These are phyloP conservation scores for Typha latifolia DNA, from an alignment of 176 grass and related monocot genomes.

Conservation along the genomic window DNA sequence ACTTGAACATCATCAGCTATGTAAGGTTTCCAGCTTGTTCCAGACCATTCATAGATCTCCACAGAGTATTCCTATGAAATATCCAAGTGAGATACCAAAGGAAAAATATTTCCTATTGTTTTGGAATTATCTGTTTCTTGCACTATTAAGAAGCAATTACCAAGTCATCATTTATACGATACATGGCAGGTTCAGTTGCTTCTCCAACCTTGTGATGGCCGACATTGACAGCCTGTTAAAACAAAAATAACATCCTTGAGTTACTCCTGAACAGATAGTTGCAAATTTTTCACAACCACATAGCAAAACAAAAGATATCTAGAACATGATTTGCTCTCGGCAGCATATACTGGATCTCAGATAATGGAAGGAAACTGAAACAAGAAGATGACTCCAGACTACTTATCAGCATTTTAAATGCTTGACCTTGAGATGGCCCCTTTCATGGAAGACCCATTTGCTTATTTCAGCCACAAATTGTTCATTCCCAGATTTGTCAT, in stretches of 20 bases:
- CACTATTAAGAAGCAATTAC: conserved; percentile 37
- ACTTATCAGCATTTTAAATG: background rate
- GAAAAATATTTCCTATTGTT: background rate
- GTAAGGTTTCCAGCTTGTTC: conserved; percentile 94
- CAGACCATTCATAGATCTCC: conserved; percentile 99
- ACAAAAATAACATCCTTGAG: conserved; percentile 1
- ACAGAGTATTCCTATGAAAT: conserved; percentile 81
- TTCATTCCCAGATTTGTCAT: conserved; percentile 79
- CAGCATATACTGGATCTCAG: background rate
- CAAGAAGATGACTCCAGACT: background rate
- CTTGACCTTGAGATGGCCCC: conserved; percentile 90
- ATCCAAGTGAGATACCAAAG: conserved; percentile 16
- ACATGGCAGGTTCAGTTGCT: conserved; percentile 79
- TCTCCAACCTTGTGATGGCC: conserved; percentile 79
- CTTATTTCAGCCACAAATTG: conserved; percentile 89
- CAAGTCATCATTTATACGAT: conserved; percentile 97
- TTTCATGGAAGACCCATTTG: conserved; percentile 99
- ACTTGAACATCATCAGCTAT: conserved; percentile 95
- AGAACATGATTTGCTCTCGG: background rate
- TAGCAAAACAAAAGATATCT: conserved; percentile 2
- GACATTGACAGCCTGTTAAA: conserved; percentile 64
- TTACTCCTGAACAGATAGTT: background rate
- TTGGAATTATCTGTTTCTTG: background rate
- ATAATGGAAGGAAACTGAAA: background rate
- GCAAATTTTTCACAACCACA: background rate